phyloP scores from a whole-genome alignment of 768 basidiomycete species.

The Auriculariales sp. region DNA sequence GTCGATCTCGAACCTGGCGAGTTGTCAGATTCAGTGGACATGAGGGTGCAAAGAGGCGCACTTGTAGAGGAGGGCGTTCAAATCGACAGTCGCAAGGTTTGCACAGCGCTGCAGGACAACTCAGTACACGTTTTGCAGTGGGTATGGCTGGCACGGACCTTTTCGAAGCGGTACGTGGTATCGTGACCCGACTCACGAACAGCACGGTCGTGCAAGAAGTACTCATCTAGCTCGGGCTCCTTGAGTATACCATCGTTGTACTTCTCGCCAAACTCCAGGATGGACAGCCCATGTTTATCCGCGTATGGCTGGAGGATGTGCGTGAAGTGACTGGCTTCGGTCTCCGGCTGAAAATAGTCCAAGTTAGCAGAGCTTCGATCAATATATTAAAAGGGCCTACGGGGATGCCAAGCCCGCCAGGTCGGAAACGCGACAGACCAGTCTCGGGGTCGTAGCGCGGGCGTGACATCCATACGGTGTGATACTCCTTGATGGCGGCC shows the following conservation, averaged over 20 bases:
- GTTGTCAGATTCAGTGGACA: too few species aligned
- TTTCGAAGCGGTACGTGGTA: conserved; percentile 94
- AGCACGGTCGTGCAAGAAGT: conserved; percentile 92
- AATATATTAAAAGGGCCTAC: too few species aligned
- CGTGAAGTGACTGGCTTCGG: conserved; percentile 96
- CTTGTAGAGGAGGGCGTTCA: conserved; percentile 94
- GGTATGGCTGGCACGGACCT: conserved; percentile 14
- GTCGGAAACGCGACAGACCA: conserved; percentile 87
- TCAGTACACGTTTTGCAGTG: background rate
- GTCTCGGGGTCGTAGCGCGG: conserved; percentile 91
- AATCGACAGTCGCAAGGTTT: conserved; percentile 89
- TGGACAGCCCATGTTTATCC: conserved; percentile 77
- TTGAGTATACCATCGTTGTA: conserved; percentile 77
- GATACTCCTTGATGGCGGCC: conserved; percentile 98
- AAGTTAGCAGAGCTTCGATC: too few species aligned
- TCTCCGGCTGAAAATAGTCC: conserved; percentile 63
- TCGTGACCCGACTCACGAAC: conserved; percentile 96
- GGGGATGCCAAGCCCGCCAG: conserved; percentile 88
- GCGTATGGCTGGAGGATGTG: conserved; percentile 95
- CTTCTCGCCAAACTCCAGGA: conserved; percentile 91
- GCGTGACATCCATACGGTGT: conserved; percentile 90
- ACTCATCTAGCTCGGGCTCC: conserved; percentile 87
- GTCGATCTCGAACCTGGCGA: conserved; percentile 49
- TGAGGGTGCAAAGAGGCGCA: conserved; percentile 37
- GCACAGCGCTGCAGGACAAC: conserved; percentile 47